These are phyloP conservation scores for Misopates orontium DNA, from an alignment of 257 asterid genomes.

Conservation along the genomic window DNA sequence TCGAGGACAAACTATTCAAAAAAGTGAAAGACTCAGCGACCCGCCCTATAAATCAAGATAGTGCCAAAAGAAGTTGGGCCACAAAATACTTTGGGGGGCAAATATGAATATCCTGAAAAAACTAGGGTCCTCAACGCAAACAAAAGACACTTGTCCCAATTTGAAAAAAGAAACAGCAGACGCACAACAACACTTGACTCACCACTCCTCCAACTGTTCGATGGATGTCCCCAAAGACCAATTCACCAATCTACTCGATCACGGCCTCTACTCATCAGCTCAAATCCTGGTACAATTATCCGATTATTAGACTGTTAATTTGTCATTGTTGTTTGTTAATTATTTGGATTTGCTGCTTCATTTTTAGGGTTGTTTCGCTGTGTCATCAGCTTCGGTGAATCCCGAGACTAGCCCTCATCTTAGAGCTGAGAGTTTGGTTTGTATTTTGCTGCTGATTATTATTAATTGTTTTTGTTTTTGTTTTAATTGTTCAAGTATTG, in stretches of 20 bases:
- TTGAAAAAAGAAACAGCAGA: not conserved
- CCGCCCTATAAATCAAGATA: too few relatives aligned
- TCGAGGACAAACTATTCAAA: too few relatives aligned
- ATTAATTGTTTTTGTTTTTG: not conserved
- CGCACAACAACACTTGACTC: slow-evolving; percentile 17
- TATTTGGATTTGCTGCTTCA: slow-evolving; percentile 13
- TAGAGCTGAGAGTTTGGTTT: slow-evolving; percentile 86
- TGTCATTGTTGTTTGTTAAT: not conserved
- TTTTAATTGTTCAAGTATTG: not conserved
- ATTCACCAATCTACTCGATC: slow-evolving; percentile 65
- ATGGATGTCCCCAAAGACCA: slow-evolving; percentile 91
- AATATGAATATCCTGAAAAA: not conserved
- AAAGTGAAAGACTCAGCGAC: too few relatives aligned
- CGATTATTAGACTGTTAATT: not conserved
- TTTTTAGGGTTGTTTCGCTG: slow-evolving; percentile 83
- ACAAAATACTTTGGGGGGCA: not conserved
- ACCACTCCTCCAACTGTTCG: slow-evolving; percentile 38
- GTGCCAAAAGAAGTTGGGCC: not conserved
- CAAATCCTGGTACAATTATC: slow-evolving; percentile 65
- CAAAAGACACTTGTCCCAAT: not conserved
- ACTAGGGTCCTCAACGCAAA: not conserved
- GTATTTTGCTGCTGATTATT: slow-evolving; percentile 9
- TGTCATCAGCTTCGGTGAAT: slow-evolving; percentile 68
- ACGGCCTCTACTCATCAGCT: slow-evolving; percentile 82
- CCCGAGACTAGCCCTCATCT: slow-evolving; percentile 75